Conservation (phyloP, 2,329 filamentous ascomycete species). For the Coleophoma eucalyptorum region DNA sequence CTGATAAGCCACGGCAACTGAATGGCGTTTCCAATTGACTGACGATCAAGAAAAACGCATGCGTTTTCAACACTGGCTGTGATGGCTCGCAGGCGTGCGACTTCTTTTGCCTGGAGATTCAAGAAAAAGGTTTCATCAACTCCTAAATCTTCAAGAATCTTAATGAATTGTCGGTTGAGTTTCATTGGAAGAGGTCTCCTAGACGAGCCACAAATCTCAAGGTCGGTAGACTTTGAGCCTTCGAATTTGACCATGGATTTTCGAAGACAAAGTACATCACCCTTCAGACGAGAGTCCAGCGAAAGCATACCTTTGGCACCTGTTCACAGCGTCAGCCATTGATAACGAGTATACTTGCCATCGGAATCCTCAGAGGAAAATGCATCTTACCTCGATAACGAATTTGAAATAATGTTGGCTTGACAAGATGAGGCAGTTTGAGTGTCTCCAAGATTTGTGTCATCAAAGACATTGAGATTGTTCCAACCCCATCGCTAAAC, state of each 20-base stretch:
- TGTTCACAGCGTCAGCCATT: constrained; percentile 13
- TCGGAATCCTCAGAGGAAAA: neutral
- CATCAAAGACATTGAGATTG: constrained; percentile 59
- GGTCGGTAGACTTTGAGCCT: constrained; percentile 45
- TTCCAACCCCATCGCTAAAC: constrained; percentile 80
- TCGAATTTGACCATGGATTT: constrained; percentile 78
- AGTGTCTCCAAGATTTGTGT: constrained; percentile 55
- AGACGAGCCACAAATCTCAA: constrained; percentile 71
- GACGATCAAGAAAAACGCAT: constrained; percentile 58
- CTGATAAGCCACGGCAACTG: constrained; percentile 60
- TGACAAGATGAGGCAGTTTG: constrained; percentile 36
- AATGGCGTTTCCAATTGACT: constrained; percentile 57
- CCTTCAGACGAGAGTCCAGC: constrained; percentile 57
- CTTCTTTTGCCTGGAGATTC: constrained; percentile 56
- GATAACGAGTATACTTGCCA: neutral
- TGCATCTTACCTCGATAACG: constrained; percentile 53
- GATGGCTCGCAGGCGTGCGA: constrained; percentile 55
- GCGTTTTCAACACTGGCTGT: constrained; percentile 58
- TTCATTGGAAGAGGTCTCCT: constrained; percentile 64
- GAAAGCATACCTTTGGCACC: constrained; percentile 77
- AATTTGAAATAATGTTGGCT: constrained; percentile 70
- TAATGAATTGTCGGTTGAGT: constrained; percentile 78
- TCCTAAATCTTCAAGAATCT: constrained; percentile 78
- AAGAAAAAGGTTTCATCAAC: constrained; percentile 57
- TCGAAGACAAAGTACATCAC: constrained; percentile 58